Percentiles rank a stretch among this genome's conserved stretches.
phyloP scores from a whole-genome alignment of 2,329 filamentous ascomycete species.

The Blumeria hordei region DNA sequence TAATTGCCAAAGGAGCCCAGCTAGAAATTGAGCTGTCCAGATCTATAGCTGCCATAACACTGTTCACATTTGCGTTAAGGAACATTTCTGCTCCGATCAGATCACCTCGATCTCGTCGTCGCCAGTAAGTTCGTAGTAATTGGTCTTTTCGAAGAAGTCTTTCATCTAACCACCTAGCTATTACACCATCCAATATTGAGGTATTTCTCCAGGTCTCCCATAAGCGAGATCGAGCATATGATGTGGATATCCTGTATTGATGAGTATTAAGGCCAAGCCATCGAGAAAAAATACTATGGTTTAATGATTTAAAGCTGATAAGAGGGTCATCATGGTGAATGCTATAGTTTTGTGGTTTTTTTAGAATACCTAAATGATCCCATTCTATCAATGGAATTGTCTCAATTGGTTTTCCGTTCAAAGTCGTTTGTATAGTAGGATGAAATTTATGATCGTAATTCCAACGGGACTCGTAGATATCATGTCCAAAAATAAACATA shows the following conservation, averaged over 20 bases:
- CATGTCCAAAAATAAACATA: conserved; percentile 25
- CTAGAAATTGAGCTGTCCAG: conserved; percentile 14
- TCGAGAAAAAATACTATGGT: conserved; percentile 12
- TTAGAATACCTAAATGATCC: conserved; percentile 19
- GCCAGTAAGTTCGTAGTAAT: conserved; percentile 18
- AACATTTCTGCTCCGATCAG: conserved; percentile 19
- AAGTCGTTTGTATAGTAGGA: conserved; percentile 21
- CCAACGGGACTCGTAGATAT: conserved; percentile 27
- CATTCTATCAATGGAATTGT: conserved; percentile 30
- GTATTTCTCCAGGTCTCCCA: conserved; percentile 24
- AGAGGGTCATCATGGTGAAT: conserved; percentile 28
- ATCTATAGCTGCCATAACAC: conserved; percentile 15
- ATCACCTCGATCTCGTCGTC: conserved; percentile 18
- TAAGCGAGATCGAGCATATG: conserved; percentile 19
- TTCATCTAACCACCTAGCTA: conserved; percentile 23
- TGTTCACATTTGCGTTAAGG: conserved; percentile 16
- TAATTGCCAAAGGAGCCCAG: conserved; percentile 16
- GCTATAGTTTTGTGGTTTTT: conserved; percentile 19
- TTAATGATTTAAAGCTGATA: conserved; percentile 19
- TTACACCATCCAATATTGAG: conserved; percentile 21
- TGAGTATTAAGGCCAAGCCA: conserved; percentile 18
- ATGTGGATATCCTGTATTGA: conserved; percentile 18
- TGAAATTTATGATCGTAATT: conserved; percentile 24
- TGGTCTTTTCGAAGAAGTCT: conserved; percentile 19
- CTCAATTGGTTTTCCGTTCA: conserved; percentile 25